Evolutionary conservation across 2,329 filamentous ascomycete species (phyloP), one percentile per base, ranked within the genome.

Genomic region (Ceratocystis smalleyi): DNA sequence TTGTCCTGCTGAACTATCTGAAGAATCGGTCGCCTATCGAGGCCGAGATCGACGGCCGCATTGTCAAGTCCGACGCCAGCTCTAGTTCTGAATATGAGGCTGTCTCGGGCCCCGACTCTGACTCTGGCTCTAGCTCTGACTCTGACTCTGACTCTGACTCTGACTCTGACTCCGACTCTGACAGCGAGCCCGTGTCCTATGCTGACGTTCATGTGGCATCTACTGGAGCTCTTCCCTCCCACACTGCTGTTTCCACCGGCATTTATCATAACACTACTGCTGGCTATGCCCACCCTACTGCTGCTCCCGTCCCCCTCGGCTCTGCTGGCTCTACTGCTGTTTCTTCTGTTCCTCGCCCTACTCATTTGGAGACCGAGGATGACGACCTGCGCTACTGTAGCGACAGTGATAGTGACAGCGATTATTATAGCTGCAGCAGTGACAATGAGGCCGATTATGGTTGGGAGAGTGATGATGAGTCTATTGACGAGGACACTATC

Each of bases 1-100:
- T 82, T 69, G 79, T 83, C 0, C 74, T 83, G 2, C 75, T 75
- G 4, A 70, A 72, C 43, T 83, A 84, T 68, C 75, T 85, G 49
- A 67, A 74, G 66, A 72, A 73, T 3, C 71, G 77, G 62, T 78
- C 73, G 62, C 81, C 82, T 1, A 72, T 84, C 35, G 71, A 78
- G 49, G 76, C 79, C 43, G 71, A 75, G 67, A 70, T 84, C 1
- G 78, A 82, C 66, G 75, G 76, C 1, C 73, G 78, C 4, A 79
- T 81, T 30, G 7, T 63, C 24, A 66, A 55, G n/a, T 61, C 55
- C 17, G 12, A 17, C 15, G 43, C 27, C 4, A 63, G 45, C n/a
- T 22, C 22, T 49, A 7, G n/a, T 49, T n/a, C n/a, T n/a, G 45
- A 19, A 19, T 2, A 22, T 49, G 22, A n/a, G 17, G n/a, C n/a